Percentiles rank a stretch among this genome's conserved stretches.
Evolutionary conservation across 108 stramenopile genomes (phyloP).

Genomic region (Nannochloropsis salina): DNA sequence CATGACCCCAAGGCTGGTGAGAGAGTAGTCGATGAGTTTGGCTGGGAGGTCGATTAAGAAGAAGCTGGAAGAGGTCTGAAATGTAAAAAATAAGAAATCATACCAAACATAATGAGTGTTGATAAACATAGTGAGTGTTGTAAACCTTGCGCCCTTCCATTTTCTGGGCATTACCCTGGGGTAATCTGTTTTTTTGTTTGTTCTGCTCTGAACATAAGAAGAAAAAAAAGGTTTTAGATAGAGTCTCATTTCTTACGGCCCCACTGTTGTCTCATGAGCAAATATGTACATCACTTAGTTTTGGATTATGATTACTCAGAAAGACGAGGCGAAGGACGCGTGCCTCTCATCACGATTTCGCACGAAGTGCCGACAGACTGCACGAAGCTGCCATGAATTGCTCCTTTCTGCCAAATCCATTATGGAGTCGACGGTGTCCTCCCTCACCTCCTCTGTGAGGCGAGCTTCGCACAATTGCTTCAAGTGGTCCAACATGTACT

Average conservation of each 20-base stretch:
- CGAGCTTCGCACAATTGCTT: constrained; percentile 74
- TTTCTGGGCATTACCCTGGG: too few relatives aligned
- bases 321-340: too few relatives aligned
- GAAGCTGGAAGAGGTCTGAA: not conserved
- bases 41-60: not conserved
- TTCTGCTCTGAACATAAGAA: too few relatives aligned
- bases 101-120: not conserved
- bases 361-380: constrained; percentile 70
- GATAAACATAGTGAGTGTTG: too few relatives aligned
- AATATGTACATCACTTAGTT: too few relatives aligned
- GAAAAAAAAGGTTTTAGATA: too few relatives aligned
- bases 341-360: constrained; percentile 56
- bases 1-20: too few relatives aligned
- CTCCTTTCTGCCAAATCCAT: constrained; percentile 69
- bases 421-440: constrained; percentile 66
- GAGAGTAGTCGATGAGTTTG: not conserved
- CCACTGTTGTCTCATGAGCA: too few relatives aligned
- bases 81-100: not conserved
- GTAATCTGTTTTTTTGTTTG: too few relatives aligned
- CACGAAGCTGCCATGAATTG: constrained; percentile 70
- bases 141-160: too few relatives aligned
- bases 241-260: too few relatives aligned
- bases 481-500: constrained; percentile 81
- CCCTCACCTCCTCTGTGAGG: constrained; percentile 61
- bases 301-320: too few relatives aligned